These are phyloP conservation scores for Globisporangium barbulae DNA, from an alignment of 352 stramenopile genomes.

Conservation along the genomic window DNA sequence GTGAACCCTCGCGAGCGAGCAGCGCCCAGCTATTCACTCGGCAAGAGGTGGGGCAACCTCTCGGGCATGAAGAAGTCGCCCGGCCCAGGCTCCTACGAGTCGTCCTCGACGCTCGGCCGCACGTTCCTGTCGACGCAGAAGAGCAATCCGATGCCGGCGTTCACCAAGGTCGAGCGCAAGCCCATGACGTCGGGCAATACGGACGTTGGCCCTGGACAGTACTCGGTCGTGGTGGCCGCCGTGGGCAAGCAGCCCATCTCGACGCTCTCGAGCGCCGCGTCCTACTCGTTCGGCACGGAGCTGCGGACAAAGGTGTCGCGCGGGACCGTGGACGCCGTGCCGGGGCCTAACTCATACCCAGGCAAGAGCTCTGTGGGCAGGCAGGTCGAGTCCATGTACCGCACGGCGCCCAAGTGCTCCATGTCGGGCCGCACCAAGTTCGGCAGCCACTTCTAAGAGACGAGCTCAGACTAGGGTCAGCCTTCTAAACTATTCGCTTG, in stretches of 20 bases:
- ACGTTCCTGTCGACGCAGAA: constrained; percentile 75
- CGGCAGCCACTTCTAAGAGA: constrained; percentile 57
- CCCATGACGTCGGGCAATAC: constrained; percentile 39
- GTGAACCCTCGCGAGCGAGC: constrained; percentile 65
- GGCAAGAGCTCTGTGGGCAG: constrained; percentile 56
- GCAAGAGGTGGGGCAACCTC: constrained; percentile 61
- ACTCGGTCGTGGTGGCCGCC: constrained; percentile 57
- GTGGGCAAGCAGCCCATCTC: constrained; percentile 69
- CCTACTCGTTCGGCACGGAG: constrained; percentile 71
- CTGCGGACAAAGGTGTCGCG: constrained; percentile 38
- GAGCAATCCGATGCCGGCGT: constrained; percentile 50
- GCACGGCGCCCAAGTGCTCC: constrained; percentile 56
- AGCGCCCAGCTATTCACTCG: constrained; percentile 68
- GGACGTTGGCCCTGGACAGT: constrained; percentile 71
- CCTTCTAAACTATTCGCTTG: neutral
- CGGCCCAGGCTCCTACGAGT: constrained; percentile 59
- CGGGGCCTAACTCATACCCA: constrained; percentile 51
- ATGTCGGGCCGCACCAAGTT: constrained; percentile 83
- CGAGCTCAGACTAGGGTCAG: neutral
- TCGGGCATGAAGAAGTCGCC: constrained; percentile 49
- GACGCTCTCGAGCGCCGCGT: constrained; percentile 47
- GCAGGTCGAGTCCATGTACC: constrained; percentile 66
- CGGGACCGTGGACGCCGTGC: constrained; percentile 23
- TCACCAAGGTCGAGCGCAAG: constrained; percentile 72
- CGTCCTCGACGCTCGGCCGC: constrained; percentile 50